Evolutionary conservation across 768 basidiomycete genomes (phyloP), one percentile per base, ranked within the genome.

Genomic region (Cystobasidium ongulense): DNA sequence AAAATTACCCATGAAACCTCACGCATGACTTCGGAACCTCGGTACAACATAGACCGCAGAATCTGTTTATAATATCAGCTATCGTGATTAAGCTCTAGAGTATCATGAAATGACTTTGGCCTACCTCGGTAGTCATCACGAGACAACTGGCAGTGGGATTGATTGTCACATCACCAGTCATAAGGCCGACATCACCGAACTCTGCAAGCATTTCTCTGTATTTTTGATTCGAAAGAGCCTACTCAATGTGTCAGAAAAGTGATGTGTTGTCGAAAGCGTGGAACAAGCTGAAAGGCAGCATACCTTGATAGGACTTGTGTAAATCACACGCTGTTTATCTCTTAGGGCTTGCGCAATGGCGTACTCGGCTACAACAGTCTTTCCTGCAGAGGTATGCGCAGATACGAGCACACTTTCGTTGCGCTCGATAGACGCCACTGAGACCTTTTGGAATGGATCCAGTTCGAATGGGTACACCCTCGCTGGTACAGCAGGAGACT

Each of bases 1-100:
- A 98, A 99, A 76, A 99, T 87, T 72, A 98, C 95, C 96, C 96
- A 99, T 0, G 94, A 93, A n/a, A 99, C 95, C 84, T 99, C 96
- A 72, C 96, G 90, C 90, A 98, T 94, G 77, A 99, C 89, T 83
- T 99, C 96, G 1, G 93, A 97, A 43, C 96, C 96, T 67, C 96
- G 89, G 80, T 99, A 99, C 31, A 99, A 84, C 95, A 99, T 99
- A 3, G 94, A 97, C 23, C 96, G 88, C 64, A 99, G 81, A 88
- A 99, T 98, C 93, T 98, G 71, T 36, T 29, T 18, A 23, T 36
- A 43, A 25, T 15, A 0, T 52, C 1, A 74, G 31, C n/a, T 10
- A 31, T 61, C 18, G 73, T 46, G 57, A n/a, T 13, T 17, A 64
- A 3, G 33, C 10, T 39, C 10, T 52, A 57, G 21, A 33, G 31